A percentile compares a stretch with the other conserved stretches of the same genome.
These are phyloP conservation scores for Monoraphidium neglectum DNA, from an alignment of 139 green algal genomes.

Conservation along the genomic window DNA sequence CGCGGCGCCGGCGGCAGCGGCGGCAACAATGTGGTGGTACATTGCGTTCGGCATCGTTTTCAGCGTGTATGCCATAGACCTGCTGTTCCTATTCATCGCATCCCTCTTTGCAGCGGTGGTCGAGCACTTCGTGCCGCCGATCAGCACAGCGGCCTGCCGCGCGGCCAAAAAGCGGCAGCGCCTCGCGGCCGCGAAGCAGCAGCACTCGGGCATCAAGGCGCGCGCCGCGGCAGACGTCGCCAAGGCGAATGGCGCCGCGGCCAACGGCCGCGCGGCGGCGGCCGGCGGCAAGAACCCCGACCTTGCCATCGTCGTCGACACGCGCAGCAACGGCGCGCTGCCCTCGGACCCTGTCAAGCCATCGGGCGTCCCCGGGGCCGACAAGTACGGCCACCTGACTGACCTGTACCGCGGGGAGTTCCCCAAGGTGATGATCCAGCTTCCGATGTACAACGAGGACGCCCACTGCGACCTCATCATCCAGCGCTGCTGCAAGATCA, in stretches of 20 bases:
- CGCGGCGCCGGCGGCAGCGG: too few relatives aligned
- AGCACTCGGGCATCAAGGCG: slow-evolving; percentile 1
- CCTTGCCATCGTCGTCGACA: slow-evolving; percentile 31
- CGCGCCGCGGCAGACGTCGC: too few relatives aligned
- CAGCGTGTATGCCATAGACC: slow-evolving; percentile 55
- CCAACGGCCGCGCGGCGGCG: too few relatives aligned
- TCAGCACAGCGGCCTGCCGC: slow-evolving; percentile 21
- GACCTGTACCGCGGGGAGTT: slow-evolving; percentile 33
- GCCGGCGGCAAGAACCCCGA: slow-evolving; percentile 6
- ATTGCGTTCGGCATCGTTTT: slow-evolving; percentile 50
- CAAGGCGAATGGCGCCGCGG: background rate
- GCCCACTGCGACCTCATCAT: slow-evolving; percentile 53
- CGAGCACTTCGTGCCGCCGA: slow-evolving; percentile 32
- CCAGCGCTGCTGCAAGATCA: slow-evolving; percentile 49
- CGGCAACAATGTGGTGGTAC: slow-evolving; percentile 46
- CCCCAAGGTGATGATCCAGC: slow-evolving; percentile 84
- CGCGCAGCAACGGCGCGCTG: background rate
- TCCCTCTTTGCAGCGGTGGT: slow-evolving; percentile 34
- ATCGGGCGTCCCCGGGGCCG: background rate
- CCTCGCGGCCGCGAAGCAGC: slow-evolving; percentile 19
- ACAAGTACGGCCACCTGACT: slow-evolving; percentile 20
- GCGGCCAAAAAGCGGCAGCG: slow-evolving; percentile 29
- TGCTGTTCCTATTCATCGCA: slow-evolving; percentile 54
- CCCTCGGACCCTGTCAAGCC: too few relatives aligned
- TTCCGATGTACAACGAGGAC: slow-evolving; percentile 63